These are phyloP conservation scores for Quercus aquifolioides DNA, from an alignment of 306 rosid genomes.

Conservation along the genomic window DNA sequence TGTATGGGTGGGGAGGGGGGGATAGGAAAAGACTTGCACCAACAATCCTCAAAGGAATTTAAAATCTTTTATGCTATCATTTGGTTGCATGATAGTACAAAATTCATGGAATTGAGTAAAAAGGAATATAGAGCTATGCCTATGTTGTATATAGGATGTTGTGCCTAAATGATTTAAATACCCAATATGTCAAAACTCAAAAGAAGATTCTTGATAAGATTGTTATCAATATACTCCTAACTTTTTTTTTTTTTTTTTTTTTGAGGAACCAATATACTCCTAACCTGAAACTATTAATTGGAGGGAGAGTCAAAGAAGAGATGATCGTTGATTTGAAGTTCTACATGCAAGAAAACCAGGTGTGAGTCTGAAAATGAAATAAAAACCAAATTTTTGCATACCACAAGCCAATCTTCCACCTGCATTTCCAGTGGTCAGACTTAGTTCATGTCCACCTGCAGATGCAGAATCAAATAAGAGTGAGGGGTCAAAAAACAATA, in stretches of 20 bases:
- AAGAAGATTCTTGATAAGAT: not conserved
- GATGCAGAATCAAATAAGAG: slow-evolving; percentile 22
- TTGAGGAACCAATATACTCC: too few species aligned
- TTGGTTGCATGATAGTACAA: too few species aligned
- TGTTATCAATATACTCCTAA: not conserved
- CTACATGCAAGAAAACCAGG: not conserved
- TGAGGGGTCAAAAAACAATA: slow-evolving; percentile 8
- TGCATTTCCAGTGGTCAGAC: slow-evolving; percentile 81
- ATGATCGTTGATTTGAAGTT: slow-evolving; percentile 7
- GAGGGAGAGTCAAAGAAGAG: not conserved
- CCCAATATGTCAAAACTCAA: not conserved
- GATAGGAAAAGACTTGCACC: too few species aligned
- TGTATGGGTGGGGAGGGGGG: too few species aligned
- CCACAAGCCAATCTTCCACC: slow-evolving; percentile 97
- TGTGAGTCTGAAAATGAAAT: not conserved
- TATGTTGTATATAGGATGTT: too few species aligned
- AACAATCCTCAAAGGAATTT: too few species aligned
- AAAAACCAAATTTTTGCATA: slow-evolving; percentile 35
- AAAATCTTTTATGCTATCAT: too few species aligned
- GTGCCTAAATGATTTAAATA: not conserved
- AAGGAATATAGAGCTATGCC: too few species aligned
- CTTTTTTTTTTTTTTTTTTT: too few species aligned
- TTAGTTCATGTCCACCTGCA: slow-evolving; percentile 88
- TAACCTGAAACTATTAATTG: not conserved
- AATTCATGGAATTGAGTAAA: too few species aligned